phyloP scores from a whole-genome alignment of 139 green algal genomes.

The Picochlorum sp. region DNA sequence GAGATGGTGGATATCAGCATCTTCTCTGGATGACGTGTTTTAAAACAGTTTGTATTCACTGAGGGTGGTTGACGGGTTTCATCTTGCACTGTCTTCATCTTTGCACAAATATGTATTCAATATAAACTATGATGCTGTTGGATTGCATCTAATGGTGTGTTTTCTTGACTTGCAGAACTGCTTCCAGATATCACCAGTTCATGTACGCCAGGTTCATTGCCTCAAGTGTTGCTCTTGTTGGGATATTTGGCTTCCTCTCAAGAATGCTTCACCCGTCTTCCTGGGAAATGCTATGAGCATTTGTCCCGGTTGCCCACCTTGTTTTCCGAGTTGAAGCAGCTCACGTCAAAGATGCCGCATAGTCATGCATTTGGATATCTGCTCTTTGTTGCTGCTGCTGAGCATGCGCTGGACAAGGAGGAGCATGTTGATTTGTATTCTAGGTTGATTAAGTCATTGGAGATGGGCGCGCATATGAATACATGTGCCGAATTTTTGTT shows the following conservation, averaged over 20 bases:
- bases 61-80: constrained; percentile 28
- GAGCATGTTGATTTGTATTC: not conserved
- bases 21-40: constrained; percentile 14
- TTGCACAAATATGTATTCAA: too few species aligned
- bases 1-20: not conserved
- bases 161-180: constrained; percentile 32
- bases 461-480: constrained; percentile 12
- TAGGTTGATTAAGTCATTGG: too few species aligned
- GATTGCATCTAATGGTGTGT: too few species aligned
- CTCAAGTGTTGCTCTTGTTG: constrained; percentile 43
- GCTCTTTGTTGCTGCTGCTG: not conserved
- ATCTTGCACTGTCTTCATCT: not conserved
- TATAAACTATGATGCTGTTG: not conserved
- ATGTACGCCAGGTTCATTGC: constrained; percentile 3
- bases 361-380: not conserved
- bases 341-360: constrained; percentile 18
- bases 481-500: constrained; percentile 6
- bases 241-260: constrained; percentile 51
- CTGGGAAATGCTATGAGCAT: constrained; percentile 35
- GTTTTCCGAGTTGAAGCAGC: constrained; percentile 24
- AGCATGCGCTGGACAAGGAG: not conserved
- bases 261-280: constrained; percentile 36
- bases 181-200: constrained; percentile 28
- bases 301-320: constrained; percentile 21
- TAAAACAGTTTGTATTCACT: constrained; percentile 80